These are phyloP conservation scores for Trichoderma virens DNA, from an alignment of 495 filamentous ascomycete species.

Conservation along the genomic window DNA sequence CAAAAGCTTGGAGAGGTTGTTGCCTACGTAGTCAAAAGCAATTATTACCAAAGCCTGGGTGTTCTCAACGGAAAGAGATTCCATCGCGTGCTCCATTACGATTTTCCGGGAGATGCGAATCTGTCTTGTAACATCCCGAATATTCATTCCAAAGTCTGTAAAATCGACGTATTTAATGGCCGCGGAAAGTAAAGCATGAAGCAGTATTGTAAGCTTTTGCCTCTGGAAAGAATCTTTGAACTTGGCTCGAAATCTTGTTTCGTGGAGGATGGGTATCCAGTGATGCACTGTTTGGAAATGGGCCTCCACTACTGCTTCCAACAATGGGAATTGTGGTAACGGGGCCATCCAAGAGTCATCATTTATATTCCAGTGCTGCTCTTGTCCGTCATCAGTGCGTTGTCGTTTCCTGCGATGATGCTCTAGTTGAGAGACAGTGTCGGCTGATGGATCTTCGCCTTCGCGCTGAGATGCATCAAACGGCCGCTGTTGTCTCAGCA, in stretches of 20 bases:
- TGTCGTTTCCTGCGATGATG: background rate
- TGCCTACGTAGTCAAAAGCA: slow-evolving; percentile 26
- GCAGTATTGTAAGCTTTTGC: slow-evolving; percentile 18
- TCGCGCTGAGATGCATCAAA: background rate
- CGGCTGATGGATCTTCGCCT: background rate
- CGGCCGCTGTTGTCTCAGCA: background rate
- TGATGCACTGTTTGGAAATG: slow-evolving; percentile 29
- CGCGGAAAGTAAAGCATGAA: slow-evolving; percentile 27
- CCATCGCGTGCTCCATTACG: slow-evolving; percentile 28
- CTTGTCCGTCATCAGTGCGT: background rate
- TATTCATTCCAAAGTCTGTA: background rate
- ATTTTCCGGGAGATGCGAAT: slow-evolving; percentile 20
- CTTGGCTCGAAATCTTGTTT: slow-evolving; percentile 20
- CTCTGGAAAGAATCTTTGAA: background rate
- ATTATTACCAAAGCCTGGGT: slow-evolving; percentile 31
- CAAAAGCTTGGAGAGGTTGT: background rate
- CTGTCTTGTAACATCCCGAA: slow-evolving; percentile 18
- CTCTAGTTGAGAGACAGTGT: background rate
- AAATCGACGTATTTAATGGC: slow-evolving; percentile 20
- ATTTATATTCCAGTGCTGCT: background rate
- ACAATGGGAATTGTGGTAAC: background rate
- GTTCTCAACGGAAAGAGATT: slow-evolving; percentile 28
- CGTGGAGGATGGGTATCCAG: slow-evolving; percentile 35
- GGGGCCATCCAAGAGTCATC: background rate
- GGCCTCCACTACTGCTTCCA: slow-evolving; percentile 20